Base-by-base conservation (phyloP, 768 basidiomycete genomes). In the Lactarius quietus region DNA sequence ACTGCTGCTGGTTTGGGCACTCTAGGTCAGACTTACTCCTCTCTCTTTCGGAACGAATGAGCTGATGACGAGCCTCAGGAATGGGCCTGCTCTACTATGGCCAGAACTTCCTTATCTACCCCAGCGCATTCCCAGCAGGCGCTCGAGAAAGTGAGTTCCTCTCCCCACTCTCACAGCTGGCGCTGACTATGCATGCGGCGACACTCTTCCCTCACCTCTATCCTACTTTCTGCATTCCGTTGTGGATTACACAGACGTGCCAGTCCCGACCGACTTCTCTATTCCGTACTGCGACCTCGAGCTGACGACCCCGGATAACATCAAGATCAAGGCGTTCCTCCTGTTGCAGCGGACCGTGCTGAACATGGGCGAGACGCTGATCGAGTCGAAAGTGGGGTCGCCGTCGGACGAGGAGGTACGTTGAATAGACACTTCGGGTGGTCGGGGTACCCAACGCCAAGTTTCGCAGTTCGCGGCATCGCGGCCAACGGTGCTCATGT, bases 71-170 rank as follows among this genome's bases (percentile, higher is more conserved):
- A n/a, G n/a, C 35, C 12, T 26, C 69, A 91, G 90, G 86, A 64
- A 83, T 83, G 57, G 87, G 89, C 12, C 80, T 95, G 39, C 82
- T 93, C 20, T 94, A 90, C 76, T 89, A 90, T 69, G 92, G 90
- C 33, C 95, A 98, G 74, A 89, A 88, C 73, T 89, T 84, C 70
- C 80, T 98, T 59, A 95, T 98, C 73, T 98, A 96, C 74, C 95
- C 95, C 1, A 88, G 92, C 20, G 87, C 88, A 9, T 88, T 84
- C 56, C 87, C 92, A 61, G 83, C 86, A 6, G 93, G 93, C 1
- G 93, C 93, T 29, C 80, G 94, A 56, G 87, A 80, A 71, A 83
- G 93, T 92, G 64, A 8, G 48, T 26, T 7, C 48, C 23, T n/a
- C 33, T 29, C 36, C 14, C 18, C 61, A n/a, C 6, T 15, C 18